phyloP scores from a whole-genome alignment of 2,329 filamentous ascomycete species.

The Trichothecium roseum region DNA sequence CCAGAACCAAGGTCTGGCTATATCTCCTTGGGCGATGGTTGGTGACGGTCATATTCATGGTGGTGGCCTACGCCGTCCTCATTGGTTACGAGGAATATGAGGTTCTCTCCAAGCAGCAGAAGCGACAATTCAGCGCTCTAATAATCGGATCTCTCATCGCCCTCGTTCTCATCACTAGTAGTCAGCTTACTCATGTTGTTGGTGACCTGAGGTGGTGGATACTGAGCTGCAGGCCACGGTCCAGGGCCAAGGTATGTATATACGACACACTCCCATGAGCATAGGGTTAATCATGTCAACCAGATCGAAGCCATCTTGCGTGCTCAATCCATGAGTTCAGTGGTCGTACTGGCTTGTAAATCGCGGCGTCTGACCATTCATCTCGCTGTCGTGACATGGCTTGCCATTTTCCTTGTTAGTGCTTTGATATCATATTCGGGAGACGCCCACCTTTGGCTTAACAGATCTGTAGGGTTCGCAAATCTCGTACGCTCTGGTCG shows the following conservation, averaged over 20 bases:
- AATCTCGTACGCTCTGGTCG: not conserved
- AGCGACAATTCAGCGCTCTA: constrained; percentile 31
- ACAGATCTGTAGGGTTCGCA: not conserved
- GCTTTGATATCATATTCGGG: too few species aligned
- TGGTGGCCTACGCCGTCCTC: constrained; percentile 17
- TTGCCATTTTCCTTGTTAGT: constrained; percentile 19
- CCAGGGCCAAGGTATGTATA: constrained; percentile 25
- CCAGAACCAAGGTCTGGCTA: not conserved
- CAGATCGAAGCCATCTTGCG: constrained; percentile 1
- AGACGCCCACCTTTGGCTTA: too few species aligned
- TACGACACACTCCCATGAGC: too few species aligned
- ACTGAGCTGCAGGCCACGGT: constrained; percentile 23
- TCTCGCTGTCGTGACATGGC: constrained; percentile 15
- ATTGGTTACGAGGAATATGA: constrained; percentile 14
- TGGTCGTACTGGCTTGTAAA: constrained; percentile 16
- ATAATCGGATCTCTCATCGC: constrained; percentile 31
- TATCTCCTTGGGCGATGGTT: constrained; percentile 13
- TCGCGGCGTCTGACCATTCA: constrained; percentile 16
- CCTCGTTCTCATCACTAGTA: constrained; percentile 30
- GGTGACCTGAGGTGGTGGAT: constrained; percentile 35
- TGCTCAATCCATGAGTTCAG: constrained; percentile 18
- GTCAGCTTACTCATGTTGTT: constrained; percentile 31
- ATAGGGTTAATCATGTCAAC: not conserved
- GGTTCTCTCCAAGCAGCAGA: constrained; percentile 20
- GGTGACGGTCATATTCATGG: constrained; percentile 16